phyloP scores from a whole-genome alignment of 768 basidiomycete genomes.

The Podaxis mareebaensis region DNA sequence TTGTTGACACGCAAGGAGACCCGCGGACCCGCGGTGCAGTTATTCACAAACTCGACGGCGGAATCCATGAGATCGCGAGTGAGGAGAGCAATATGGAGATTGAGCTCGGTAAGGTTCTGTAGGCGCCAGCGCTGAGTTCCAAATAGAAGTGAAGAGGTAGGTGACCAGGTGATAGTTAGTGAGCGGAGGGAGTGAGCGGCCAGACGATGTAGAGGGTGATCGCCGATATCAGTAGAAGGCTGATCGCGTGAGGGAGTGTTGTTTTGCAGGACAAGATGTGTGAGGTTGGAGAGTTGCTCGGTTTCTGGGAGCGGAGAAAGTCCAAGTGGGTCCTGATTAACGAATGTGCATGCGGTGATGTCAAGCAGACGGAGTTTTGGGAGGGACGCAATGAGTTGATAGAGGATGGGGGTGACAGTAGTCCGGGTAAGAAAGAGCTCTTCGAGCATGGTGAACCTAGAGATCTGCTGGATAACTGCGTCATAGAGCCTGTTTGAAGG shows the following conservation, averaged over 20 bases:
- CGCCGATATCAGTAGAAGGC: slow-evolving; percentile 15
- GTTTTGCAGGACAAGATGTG: slow-evolving; percentile 18
- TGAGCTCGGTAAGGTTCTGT: slow-evolving; percentile 20
- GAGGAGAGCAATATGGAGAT: slow-evolving; percentile 26
- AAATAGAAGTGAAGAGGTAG: slow-evolving; percentile 20
- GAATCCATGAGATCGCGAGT: slow-evolving; percentile 30
- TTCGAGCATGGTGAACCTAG: slow-evolving; percentile 24
- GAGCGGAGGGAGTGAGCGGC: slow-evolving; percentile 16
- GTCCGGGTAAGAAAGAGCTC: slow-evolving; percentile 26
- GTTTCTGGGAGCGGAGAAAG: slow-evolving; percentile 8
- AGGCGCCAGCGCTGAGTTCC: slow-evolving; percentile 21
- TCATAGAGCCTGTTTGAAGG: slow-evolving; percentile 22
- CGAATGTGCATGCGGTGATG: slow-evolving; percentile 24
- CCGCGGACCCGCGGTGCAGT: slow-evolving; percentile 21
- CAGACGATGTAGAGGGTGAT: slow-evolving; percentile 22
- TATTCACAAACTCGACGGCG: slow-evolving; percentile 24
- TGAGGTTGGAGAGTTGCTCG: slow-evolving; percentile 13
- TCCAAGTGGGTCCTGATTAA: slow-evolving; percentile 15
- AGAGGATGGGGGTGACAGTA: slow-evolving; percentile 26
- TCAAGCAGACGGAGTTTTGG: slow-evolving; percentile 26
- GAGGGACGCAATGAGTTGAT: slow-evolving; percentile 25
- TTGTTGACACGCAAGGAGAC: slow-evolving; percentile 24
- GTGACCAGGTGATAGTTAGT: slow-evolving; percentile 20
- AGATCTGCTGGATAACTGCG: slow-evolving; percentile 22
- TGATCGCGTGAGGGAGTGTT: slow-evolving; percentile 16